phyloP scores from a whole-genome alignment of 2,329 filamentous ascomycete genomes.

The Xylaria sp. region DNA sequence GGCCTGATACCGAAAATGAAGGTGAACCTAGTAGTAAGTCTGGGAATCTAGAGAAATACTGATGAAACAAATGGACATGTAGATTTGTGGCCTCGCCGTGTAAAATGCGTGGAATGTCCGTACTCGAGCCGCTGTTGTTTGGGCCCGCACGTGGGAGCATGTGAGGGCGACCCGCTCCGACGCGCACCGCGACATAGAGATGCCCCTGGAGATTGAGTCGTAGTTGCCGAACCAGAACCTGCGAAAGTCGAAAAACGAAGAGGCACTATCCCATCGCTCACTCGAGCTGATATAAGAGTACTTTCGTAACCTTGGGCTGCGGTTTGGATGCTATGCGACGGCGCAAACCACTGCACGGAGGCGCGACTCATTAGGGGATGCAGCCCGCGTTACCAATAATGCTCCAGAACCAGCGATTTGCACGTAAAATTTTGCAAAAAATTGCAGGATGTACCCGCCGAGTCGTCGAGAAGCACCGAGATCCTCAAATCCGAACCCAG shows the following conservation, averaged over 20 bases:
- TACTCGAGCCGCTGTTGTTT: no score
- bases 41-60: no score
- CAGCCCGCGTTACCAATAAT: not conserved
- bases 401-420: not conserved
- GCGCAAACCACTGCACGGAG: slow-evolving; percentile 3
- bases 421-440: slow-evolving; percentile 1
- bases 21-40: no score
- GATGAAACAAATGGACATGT: not conserved
- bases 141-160: not conserved
- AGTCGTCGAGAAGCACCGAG: not conserved
- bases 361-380: slow-evolving; percentile 15
- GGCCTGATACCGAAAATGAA: no score
- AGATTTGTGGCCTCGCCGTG: not conserved
- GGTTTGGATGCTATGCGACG: slow-evolving; percentile 23
- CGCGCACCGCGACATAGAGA: slow-evolving; percentile 7
- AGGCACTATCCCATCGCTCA: slow-evolving; percentile 6
- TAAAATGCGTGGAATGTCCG: no score
- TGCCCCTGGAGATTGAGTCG: slow-evolving; percentile 28
- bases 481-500: not conserved
- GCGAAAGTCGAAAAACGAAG: slow-evolving; percentile 22
- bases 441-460: not conserved
- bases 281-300: slow-evolving; percentile 11
- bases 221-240: slow-evolving; percentile 32
- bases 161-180: slow-evolving; percentile 1
- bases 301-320: slow-evolving; percentile 21